Percentiles rank a stretch among this genome's conserved stretches.
These are phyloP conservation scores for Neofusicoccum umdonicola DNA, from an alignment of 2,329 filamentous ascomycete genomes.

Conservation along the genomic window DNA sequence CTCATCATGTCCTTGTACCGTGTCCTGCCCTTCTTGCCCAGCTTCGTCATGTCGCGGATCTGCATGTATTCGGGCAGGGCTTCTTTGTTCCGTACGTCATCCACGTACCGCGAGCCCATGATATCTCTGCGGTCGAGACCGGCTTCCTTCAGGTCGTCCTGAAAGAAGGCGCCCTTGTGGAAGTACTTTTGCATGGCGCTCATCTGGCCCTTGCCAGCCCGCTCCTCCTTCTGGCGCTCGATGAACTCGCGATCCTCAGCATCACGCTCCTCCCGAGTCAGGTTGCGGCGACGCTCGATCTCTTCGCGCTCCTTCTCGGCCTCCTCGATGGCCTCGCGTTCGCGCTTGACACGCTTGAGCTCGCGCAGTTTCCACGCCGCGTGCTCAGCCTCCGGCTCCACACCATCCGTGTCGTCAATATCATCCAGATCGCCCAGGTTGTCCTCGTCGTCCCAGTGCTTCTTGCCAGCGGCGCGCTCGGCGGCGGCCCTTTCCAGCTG, in stretches of 20 bases:
- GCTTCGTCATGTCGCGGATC: conserved; percentile 86
- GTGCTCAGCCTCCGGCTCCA: conserved; percentile 83
- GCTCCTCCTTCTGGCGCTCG: conserved; percentile 73
- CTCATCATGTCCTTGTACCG: conserved; percentile 83
- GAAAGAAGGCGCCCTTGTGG: conserved; percentile 95
- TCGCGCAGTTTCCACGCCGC: conserved; percentile 94
- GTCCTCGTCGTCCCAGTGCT: conserved; percentile 77
- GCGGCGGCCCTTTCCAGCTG: conserved; percentile 77
- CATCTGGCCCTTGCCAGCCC: conserved; percentile 73
- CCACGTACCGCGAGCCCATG: conserved; percentile 78
- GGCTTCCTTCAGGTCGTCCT: conserved; percentile 72
- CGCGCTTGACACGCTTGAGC: conserved; percentile 81
- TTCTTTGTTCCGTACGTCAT: conserved; percentile 80
- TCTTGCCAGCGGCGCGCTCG: conserved; percentile 71
- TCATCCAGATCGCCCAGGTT: conserved; percentile 67
- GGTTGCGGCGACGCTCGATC: conserved; percentile 79
- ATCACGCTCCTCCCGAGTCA: conserved; percentile 81
- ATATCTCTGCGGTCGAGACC: conserved; percentile 78
- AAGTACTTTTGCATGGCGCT: conserved; percentile 93
- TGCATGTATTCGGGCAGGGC: conserved; percentile 88
- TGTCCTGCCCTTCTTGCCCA: conserved; percentile 87
- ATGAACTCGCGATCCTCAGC: conserved; percentile 80
- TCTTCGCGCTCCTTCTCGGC: conserved; percentile 84
- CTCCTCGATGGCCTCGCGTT: conserved; percentile 78
- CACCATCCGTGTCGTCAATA: conserved; percentile 83